A percentile compares a stretch with the other conserved stretches of the same genome.
Conservation (phyloP, 2,329 filamentous ascomycete genomes). For the Geoglossum cookeanum region DNA sequence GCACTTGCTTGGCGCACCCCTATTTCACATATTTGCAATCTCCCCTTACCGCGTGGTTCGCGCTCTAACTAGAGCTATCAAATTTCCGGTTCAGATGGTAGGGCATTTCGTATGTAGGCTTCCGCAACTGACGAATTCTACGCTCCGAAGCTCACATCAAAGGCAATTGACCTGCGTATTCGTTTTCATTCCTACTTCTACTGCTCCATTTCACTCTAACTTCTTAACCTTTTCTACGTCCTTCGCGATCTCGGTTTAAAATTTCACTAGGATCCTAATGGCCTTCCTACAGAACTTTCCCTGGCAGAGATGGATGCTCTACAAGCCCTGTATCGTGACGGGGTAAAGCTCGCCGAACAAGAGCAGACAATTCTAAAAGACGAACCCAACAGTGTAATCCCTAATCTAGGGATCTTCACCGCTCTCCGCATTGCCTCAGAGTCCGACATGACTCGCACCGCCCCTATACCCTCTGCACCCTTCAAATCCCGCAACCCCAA, state of each 20-base stretch:
- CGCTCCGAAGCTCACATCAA: too few relatives aligned
- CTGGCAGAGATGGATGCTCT: constrained; percentile 24
- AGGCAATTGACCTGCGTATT: too few relatives aligned
- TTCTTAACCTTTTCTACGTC: not conserved
- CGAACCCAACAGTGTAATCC: constrained; percentile 30
- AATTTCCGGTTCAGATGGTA: too few relatives aligned
- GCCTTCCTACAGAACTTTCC: constrained; percentile 9
- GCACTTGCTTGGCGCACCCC: too few relatives aligned
- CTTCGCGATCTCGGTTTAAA: not conserved
- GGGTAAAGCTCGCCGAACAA: constrained; percentile 27
- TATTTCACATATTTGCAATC: too few relatives aligned
- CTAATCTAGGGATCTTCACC: constrained; percentile 28
- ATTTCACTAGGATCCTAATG: not conserved
- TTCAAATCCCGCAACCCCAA: constrained; percentile 25
- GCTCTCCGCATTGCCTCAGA: constrained; percentile 29
- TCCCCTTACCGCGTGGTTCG: too few relatives aligned
- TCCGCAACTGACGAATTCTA: too few relatives aligned
- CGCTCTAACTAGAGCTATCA: too few relatives aligned
- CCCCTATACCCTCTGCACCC: constrained; percentile 15
- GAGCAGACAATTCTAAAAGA: constrained; percentile 28
- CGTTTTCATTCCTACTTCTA: too few relatives aligned
- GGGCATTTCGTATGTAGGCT: too few relatives aligned
- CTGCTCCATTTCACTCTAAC: too few relatives aligned
- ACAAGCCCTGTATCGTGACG: constrained; percentile 26
- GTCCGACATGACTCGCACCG: constrained; percentile 23